These are phyloP conservation scores for Cyberlindnera japonica DNA, from an alignment of 805 yeast species.

Conservation along the genomic window DNA sequence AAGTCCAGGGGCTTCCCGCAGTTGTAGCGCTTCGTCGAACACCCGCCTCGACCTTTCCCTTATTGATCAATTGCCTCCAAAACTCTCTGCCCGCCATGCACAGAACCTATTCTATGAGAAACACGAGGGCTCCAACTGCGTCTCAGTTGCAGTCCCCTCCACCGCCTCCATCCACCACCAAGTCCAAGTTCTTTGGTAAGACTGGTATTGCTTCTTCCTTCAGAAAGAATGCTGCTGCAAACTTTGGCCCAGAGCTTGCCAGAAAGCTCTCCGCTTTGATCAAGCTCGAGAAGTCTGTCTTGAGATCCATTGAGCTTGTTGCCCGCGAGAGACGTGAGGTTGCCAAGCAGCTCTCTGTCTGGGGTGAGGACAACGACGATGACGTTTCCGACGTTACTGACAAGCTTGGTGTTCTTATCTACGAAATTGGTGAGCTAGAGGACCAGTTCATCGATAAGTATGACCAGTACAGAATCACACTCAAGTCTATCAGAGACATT, in stretches of 20 bases:
- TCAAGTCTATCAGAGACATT: constrained; percentile 91
- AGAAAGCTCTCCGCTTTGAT: constrained; percentile 87
- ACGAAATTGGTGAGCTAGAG: constrained; percentile 96
- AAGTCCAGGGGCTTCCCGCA: neutral
- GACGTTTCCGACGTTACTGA: constrained; percentile 97
- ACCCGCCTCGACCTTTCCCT: neutral
- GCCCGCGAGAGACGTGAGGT: constrained; percentile 93
- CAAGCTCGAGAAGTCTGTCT: constrained; percentile 93
- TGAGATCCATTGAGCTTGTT: constrained; percentile 89
- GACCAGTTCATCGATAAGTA: constrained; percentile 98
- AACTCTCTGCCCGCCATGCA: constrained; percentile 52
- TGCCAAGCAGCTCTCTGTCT: constrained; percentile 92
- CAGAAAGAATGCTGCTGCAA: constrained; percentile 85
- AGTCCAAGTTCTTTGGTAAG: constrained; percentile 71
- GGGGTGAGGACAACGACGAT: constrained; percentile 99
- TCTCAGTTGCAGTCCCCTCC: constrained; percentile 77
- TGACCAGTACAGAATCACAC: constrained; percentile 95
- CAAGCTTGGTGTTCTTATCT: constrained; percentile 91
- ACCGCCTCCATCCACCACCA: constrained; percentile 75
- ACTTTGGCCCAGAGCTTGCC: constrained; percentile 91
- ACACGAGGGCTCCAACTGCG: constrained; percentile 77
- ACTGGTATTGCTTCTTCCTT: constrained; percentile 64
- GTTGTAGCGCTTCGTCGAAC: too few species aligned
- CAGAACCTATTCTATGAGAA: constrained; percentile 80
- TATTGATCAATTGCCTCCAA: neutral